Evolutionary conservation across 176 grass and related monocot genomes (phyloP).

Genomic region (Paspalum vaginatum): DNA sequence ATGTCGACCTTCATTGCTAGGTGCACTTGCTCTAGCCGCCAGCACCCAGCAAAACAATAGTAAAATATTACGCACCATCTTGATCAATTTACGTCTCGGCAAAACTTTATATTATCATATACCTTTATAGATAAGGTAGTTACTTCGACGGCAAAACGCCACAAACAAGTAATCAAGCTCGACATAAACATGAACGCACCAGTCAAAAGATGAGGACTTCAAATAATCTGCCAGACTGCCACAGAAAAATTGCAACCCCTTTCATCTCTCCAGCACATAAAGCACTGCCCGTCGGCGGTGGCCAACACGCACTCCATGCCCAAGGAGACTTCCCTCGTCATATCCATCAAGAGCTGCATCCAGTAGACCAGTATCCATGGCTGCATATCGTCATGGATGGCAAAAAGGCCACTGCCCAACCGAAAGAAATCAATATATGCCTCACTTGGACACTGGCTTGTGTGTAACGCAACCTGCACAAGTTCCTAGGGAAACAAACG

Average conservation of each 20-base stretch:
- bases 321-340: neutral
- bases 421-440: neutral
- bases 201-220: too few relatives aligned
- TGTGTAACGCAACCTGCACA: neutral
- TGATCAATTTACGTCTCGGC: too few relatives aligned
- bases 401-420: neutral
- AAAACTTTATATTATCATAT: too few relatives aligned
- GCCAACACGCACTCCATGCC: neutral
- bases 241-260: neutral
- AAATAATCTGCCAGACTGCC: neutral
- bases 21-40: too few relatives aligned
- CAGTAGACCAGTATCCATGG: neutral
- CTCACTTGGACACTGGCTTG: neutral
- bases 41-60: too few relatives aligned
- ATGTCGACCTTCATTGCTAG: too few relatives aligned
- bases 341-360: neutral
- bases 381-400: neutral
- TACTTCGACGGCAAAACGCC: too few relatives aligned
- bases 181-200: too few relatives aligned
- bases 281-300: neutral
- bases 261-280: neutral
- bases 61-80: too few relatives aligned
- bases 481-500: neutral
- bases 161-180: too few relatives aligned
- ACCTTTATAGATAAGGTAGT: too few relatives aligned